Conservation (phyloP, 306 rosid genomes). For the Neltuma alba region DNA sequence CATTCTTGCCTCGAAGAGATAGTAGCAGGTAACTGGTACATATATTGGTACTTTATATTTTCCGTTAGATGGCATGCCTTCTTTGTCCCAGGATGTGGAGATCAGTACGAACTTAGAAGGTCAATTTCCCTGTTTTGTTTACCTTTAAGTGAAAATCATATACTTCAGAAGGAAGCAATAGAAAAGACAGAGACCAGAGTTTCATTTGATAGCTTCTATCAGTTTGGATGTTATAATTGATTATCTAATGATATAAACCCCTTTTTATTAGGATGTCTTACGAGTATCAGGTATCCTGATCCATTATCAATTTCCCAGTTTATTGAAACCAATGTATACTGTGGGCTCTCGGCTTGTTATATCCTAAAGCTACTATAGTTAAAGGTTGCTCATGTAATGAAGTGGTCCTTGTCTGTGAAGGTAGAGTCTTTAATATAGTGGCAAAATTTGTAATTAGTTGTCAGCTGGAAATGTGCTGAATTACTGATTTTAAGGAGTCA, state of each 20-base stretch:
- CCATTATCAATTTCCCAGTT: neutral
- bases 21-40: constrained; percentile 53
- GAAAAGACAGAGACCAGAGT: neutral
- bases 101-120: neutral
- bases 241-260: neutral
- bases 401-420: neutral
- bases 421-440: neutral
- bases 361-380: neutral
- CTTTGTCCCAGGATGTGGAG: constrained; percentile 7
- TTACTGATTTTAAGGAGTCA: neutral
- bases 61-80: constrained; percentile 11
- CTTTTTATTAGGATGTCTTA: neutral
- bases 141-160: constrained; percentile 15
- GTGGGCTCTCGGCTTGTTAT: neutral
- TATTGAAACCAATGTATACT: neutral
- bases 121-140: neutral
- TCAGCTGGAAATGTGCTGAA: constrained; percentile 2
- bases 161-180: constrained; percentile 4
- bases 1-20: constrained; percentile 56
- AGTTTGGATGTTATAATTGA: neutral
- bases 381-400: neutral
- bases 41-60: constrained; percentile 22
- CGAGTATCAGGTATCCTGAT: neutral
- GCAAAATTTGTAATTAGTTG: constrained; percentile 11
- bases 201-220: neutral